Conservation (phyloP, 331 rosid species). For the Cucumis variabilis region DNA sequence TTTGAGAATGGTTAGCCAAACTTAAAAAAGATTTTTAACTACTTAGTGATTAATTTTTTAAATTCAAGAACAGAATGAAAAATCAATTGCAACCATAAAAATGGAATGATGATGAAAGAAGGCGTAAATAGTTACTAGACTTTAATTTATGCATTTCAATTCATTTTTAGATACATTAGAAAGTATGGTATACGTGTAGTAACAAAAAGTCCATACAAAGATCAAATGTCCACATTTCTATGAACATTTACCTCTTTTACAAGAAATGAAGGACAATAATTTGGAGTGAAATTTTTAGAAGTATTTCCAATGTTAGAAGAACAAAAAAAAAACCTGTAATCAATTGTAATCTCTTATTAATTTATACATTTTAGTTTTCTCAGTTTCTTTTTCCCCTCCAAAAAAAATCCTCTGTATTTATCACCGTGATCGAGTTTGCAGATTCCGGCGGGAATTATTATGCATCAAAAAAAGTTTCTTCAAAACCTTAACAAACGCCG, state of each 20-base stretch:
- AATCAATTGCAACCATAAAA: too few species aligned
- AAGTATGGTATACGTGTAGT: background rate
- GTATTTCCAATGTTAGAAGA: background rate
- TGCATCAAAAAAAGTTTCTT: slow-evolving; percentile 51
- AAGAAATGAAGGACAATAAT: background rate
- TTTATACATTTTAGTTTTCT: slow-evolving; percentile 6
- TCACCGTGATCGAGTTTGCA: slow-evolving; percentile 41
- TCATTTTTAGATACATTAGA: background rate
- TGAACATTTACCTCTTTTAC: background rate
- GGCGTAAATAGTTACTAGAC: too few species aligned
- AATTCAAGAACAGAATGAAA: too few species aligned
- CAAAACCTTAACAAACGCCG: slow-evolving; percentile 42
- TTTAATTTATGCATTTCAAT: background rate
- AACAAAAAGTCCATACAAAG: background rate
- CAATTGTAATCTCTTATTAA: background rate
- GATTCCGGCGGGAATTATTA: slow-evolving; percentile 38
- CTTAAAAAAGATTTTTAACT: too few species aligned
- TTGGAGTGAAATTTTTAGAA: background rate
- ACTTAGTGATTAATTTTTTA: too few species aligned
- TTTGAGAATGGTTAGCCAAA: too few species aligned
- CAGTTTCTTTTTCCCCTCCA: too few species aligned
- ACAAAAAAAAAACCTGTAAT: background rate
- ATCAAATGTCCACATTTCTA: background rate
- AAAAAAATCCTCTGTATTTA: background rate
- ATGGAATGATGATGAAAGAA: too few species aligned